phyloP scores from a whole-genome alignment of 208 protist species.

The Naegleria fowleri region DNA sequence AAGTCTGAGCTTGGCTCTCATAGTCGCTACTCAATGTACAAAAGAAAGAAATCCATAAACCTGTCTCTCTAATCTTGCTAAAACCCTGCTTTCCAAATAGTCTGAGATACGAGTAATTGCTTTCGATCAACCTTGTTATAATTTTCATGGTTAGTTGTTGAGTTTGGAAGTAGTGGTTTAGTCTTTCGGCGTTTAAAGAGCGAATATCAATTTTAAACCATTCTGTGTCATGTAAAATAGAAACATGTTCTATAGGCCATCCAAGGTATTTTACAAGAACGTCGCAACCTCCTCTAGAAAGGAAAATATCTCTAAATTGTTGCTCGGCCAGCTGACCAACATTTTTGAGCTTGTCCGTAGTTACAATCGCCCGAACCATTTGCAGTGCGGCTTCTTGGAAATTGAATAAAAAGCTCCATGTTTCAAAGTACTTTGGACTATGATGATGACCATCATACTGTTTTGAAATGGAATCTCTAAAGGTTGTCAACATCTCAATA shows the following conservation, averaged over 20 bases:
- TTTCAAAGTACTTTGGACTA: not conserved
- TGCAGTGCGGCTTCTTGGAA: not conserved
- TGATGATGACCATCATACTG: not conserved
- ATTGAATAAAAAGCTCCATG: not conserved
- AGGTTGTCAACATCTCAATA: not conserved
- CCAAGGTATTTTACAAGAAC: conserved; percentile 3
- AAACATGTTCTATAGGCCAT: not conserved
- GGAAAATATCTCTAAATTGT: not conserved
- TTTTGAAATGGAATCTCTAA: not conserved
- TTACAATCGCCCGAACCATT: not conserved
- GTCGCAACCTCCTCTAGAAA: not conserved
- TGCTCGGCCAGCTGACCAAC: not conserved
- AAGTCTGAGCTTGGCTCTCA: not conserved
- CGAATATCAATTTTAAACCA: not conserved
- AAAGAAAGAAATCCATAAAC: not conserved
- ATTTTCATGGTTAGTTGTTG: not conserved
- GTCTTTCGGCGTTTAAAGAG: not conserved
- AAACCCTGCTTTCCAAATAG: not conserved
- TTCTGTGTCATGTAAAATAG: not conserved
- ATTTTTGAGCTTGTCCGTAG: not conserved
- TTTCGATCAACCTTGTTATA: not conserved
- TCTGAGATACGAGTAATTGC: not conserved
- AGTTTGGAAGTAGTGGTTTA: not conserved
- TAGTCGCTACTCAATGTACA: not conserved
- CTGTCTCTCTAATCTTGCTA: not conserved